These are phyloP conservation scores for Debaryomyces psychrophilus DNA, from an alignment of 1,139 yeast genomes.

Conservation along the genomic window DNA sequence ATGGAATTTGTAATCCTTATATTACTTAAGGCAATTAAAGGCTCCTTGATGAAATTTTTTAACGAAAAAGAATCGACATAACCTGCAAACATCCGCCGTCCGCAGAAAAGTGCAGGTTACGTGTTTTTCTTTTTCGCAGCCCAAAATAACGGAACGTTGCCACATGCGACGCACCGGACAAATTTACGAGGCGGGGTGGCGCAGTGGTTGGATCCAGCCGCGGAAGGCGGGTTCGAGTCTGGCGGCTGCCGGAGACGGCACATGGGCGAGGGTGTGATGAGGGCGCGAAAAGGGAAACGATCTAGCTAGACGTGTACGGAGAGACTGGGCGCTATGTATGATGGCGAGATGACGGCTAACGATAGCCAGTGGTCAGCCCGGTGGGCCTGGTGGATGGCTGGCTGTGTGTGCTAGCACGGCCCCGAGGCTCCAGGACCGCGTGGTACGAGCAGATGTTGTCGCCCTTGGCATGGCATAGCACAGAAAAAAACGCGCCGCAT, in stretches of 20 bases:
- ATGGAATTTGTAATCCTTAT: constrained; percentile 5
- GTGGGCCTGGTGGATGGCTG: no score
- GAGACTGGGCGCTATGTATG: no score
- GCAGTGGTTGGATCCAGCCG: background rate
- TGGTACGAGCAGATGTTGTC: no score
- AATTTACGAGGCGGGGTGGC: background rate
- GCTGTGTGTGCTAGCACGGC: no score
- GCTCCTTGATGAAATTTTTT: constrained; percentile 10
- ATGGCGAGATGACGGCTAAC: no score
- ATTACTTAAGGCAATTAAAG: constrained; percentile 7
- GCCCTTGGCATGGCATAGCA: no score
- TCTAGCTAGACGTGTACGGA: no score
- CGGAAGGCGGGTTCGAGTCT: background rate
- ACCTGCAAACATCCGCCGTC: constrained; percentile 6
- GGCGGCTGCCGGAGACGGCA: background rate
- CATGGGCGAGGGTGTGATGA: no score
- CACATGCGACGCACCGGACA: background rate
- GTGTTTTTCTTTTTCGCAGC: constrained; percentile 8
- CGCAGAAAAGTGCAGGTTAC: constrained; percentile 1
- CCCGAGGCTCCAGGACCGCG: no score
- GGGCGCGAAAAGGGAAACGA: no score
- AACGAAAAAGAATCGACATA: constrained; percentile 10
- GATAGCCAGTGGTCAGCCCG: no score
- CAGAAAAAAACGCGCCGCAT: no score
- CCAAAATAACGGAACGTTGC: background rate